phyloP scores from a whole-genome alignment of 352 stramenopile species.

The Globisporangium mamillatum region DNA sequence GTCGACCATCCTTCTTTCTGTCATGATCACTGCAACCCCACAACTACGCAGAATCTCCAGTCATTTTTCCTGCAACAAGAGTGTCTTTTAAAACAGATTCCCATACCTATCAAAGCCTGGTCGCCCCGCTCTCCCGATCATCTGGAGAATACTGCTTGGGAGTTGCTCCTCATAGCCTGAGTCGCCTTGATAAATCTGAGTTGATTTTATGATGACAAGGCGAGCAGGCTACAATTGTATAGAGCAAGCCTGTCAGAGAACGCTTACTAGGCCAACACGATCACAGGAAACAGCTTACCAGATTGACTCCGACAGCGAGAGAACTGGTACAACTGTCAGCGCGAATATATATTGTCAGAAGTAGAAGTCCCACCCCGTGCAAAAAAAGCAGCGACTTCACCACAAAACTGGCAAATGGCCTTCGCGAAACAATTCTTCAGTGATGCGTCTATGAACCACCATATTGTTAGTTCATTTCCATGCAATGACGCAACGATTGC shows the following conservation, averaged over 20 bases:
- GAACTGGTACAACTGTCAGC: constrained; percentile 31
- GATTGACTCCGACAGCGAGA: constrained; percentile 41
- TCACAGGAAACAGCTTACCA: constrained; percentile 22
- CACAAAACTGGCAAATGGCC: constrained; percentile 31
- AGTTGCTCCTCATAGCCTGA: constrained; percentile 27
- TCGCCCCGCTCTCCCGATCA: constrained; percentile 40
- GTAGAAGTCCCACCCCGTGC: background rate
- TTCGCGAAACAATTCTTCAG: constrained; percentile 30
- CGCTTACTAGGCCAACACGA: background rate
- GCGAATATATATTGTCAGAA: background rate
- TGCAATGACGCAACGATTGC: background rate
- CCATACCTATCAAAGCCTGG: constrained; percentile 29
- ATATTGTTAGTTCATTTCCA: background rate
- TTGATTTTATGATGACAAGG: constrained; percentile 43
- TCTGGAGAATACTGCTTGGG: constrained; percentile 31
- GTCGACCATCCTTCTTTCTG: constrained; percentile 19
- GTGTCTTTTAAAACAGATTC: background rate
- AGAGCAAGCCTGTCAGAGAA: background rate
- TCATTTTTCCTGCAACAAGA: background rate
- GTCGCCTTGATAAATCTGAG: constrained; percentile 29
- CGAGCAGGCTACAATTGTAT: constrained; percentile 27
- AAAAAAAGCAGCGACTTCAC: constrained; percentile 14
- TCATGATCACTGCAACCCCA: constrained; percentile 30
- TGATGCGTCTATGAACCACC: constrained; percentile 17
- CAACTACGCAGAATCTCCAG: constrained; percentile 5